Evolutionary conservation across 352 stramenopile genomes (phyloP).

Genomic region (Phytophthora syringae): DNA sequence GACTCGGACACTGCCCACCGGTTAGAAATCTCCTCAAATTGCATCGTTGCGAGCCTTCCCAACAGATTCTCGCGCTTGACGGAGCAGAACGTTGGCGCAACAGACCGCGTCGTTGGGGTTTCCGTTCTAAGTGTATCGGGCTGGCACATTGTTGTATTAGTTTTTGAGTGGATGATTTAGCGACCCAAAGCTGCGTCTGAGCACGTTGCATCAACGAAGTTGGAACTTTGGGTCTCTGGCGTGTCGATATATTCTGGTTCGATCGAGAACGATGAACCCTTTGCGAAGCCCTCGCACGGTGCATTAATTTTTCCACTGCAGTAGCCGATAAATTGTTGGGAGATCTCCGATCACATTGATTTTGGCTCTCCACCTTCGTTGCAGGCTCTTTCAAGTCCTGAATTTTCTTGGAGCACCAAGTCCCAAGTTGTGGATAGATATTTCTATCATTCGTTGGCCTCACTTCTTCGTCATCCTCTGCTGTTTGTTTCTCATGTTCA

Average conservation of each 20-base stretch:
- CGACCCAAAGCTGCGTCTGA: slow-evolving; percentile 25
- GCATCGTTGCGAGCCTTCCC: slow-evolving; percentile 33
- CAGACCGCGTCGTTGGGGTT: not conserved
- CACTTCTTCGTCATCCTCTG: not conserved
- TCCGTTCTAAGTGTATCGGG: not conserved
- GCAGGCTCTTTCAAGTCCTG: not conserved
- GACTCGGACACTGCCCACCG: slow-evolving; percentile 5
- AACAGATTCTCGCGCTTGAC: slow-evolving; percentile 34
- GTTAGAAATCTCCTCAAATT: slow-evolving; percentile 7
- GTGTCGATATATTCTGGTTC: not conserved
- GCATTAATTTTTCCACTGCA: slow-evolving; percentile 18
- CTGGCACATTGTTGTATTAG: not conserved
- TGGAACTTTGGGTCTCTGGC: slow-evolving; percentile 8
- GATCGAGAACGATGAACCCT: not conserved
- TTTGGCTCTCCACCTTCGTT: not conserved
- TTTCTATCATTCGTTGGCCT: not conserved
- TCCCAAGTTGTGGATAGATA: slow-evolving; percentile 3
- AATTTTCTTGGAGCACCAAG: slow-evolving; percentile 23
- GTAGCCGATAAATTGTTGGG: slow-evolving; percentile 2
- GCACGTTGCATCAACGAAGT: slow-evolving; percentile 24
- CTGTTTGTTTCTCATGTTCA: not conserved
- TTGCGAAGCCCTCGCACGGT: slow-evolving; percentile 1
- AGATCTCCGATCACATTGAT: not conserved
- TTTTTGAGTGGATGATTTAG: slow-evolving; percentile 1
- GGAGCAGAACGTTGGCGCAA: slow-evolving; percentile 35